Percentiles rank a stretch among this genome's conserved stretches.
phyloP scores from a whole-genome alignment of 208 protist species.

The Porcisia hertigi region DNA sequence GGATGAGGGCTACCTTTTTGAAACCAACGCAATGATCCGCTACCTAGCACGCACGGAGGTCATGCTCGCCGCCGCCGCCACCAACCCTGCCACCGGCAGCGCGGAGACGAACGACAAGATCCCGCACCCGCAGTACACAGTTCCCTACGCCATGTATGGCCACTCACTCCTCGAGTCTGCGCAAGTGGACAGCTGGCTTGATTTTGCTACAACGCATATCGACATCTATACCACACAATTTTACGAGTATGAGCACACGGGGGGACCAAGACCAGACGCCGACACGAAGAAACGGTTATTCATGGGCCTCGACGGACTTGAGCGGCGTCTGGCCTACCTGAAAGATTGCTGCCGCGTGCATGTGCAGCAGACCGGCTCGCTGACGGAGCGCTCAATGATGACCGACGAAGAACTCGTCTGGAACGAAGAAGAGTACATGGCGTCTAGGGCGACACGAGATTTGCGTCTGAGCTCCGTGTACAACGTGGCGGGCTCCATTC shows the following conservation, averaged over 20 bases:
- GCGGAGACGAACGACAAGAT: slow-evolving; percentile 32
- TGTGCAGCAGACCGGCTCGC: slow-evolving; percentile 31
- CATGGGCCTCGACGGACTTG: slow-evolving; percentile 38
- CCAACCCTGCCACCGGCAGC: slow-evolving; percentile 14
- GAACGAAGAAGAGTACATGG: slow-evolving; percentile 33
- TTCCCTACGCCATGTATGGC: slow-evolving; percentile 75
- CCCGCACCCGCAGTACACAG: slow-evolving; percentile 57
- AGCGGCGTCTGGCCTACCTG: slow-evolving; percentile 47
- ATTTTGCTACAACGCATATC: slow-evolving; percentile 60
- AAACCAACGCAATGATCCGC: slow-evolving; percentile 75
- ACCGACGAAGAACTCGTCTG: slow-evolving; percentile 25
- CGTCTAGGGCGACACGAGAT: slow-evolving; percentile 27
- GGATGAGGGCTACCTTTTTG: slow-evolving; percentile 81
- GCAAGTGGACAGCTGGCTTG: slow-evolving; percentile 81
- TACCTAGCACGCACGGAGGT: slow-evolving; percentile 68
- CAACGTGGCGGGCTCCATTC: slow-evolving; percentile 46
- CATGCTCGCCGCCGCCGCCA: slow-evolving; percentile 23
- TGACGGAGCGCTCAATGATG: slow-evolving; percentile 27
- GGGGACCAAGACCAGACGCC: slow-evolving; percentile 10
- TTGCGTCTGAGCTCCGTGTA: slow-evolving; percentile 41
- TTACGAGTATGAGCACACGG: slow-evolving; percentile 14
- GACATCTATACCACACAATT: slow-evolving; percentile 38
- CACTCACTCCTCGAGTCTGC: slow-evolving; percentile 57
- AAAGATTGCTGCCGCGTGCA: slow-evolving; percentile 32
- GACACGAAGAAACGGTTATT: slow-evolving; percentile 31